Base-by-base conservation (phyloP, 2,329 filamentous ascomycete species). In the Coniochaeta ligniaria region DNA sequence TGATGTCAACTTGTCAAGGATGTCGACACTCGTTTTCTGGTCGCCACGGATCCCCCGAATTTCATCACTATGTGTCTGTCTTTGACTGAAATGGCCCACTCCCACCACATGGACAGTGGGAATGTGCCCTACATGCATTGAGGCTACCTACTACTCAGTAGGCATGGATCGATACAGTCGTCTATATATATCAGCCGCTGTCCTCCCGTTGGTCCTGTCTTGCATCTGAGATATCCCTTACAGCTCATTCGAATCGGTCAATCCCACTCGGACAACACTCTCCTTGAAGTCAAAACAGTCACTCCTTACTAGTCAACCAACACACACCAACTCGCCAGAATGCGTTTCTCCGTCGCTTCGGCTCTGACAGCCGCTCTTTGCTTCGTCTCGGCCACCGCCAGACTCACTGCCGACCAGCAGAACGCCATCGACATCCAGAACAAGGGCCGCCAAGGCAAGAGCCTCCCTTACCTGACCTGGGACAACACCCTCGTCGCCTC, bases 401-500 rank as follows among this genome's bases (percentile, higher is more conserved):
- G 20, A 14, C 54, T 61, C 41, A 62, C 43, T 45, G 22, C 50
- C 2, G 70, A 71, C 54, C 64, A 69, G 57, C 61, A 67, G 54
- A 64, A 67, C 55, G 71, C 67, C 3, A 58, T 73, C 43, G 60
- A 69, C 31, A 60, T 64, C 20, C 70, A 73, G 33, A 72, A 72
- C 56, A 59, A 65, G 7, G 70, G 67, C 54, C 66, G 69, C 26
- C 66, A 67, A 61, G 47, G 54, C 12, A 70, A 70, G 59, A 63
- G 62, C 22, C 64, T 70, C 31, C 47, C 63, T 1, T 57, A 67
- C 4, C 69, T 73, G 20, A 41, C 36, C 28, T 73, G 70, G 70
- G 71, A 72, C 60, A 59, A 59, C 54, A 57, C 64, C 11, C 67
- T 73, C 20, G 68, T 67, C 22, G 59, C 65, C 35, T 64, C 69